These are phyloP conservation scores for Plenodomus tracheiphilus DNA, from an alignment of 2,329 filamentous ascomycete genomes.

Conservation along the genomic window DNA sequence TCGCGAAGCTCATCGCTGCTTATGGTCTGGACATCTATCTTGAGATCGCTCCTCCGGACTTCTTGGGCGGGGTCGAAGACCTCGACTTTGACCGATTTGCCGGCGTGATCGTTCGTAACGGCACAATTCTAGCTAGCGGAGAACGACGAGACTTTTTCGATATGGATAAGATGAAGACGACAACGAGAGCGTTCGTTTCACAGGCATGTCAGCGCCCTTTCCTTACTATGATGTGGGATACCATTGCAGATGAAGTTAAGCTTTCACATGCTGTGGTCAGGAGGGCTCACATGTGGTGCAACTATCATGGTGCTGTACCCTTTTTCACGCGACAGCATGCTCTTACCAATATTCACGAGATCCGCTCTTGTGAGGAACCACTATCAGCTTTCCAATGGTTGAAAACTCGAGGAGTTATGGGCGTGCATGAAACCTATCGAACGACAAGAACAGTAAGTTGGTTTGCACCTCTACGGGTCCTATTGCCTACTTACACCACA, in stretches of 20 bases:
- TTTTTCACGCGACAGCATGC: constrained; percentile 33
- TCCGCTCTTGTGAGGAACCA: constrained; percentile 34
- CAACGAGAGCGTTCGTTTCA: constrained; percentile 43
- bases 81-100: constrained; percentile 33
- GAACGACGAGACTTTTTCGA: constrained; percentile 43
- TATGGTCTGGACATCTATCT: constrained; percentile 41
- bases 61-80: constrained; percentile 29
- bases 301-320: constrained; percentile 40
- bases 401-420: constrained; percentile 42
- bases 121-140: constrained; percentile 39
- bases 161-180: constrained; percentile 46
- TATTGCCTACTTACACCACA: not conserved
- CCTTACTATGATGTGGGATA: constrained; percentile 46
- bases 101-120: constrained; percentile 41
- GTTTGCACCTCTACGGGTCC: not conserved
- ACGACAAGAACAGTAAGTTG: constrained; percentile 31
- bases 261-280: constrained; percentile 42
- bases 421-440: constrained; percentile 40
- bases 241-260: constrained; percentile 37
- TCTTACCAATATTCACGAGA: constrained; percentile 27
- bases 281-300: constrained; percentile 43
- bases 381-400: constrained; percentile 45
- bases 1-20: constrained; percentile 33
- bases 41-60: constrained; percentile 40
- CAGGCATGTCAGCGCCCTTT: constrained; percentile 42